Evolutionary conservation across 768 basidiomycete species (phyloP).

Genomic region (Lentinula guzmanii): DNA sequence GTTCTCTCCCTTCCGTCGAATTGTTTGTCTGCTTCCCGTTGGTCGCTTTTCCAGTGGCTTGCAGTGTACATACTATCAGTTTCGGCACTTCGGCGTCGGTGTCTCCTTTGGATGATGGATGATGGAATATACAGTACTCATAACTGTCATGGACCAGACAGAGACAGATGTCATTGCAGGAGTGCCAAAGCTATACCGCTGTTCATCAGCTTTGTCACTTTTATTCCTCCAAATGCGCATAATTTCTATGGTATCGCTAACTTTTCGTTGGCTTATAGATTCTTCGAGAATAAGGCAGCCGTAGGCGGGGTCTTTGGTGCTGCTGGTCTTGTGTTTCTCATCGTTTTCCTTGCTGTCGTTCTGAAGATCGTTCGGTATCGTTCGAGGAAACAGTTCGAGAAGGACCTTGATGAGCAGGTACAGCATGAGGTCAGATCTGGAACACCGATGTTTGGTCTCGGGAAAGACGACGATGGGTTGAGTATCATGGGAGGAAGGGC

Average conservation of each 20-base stretch:
- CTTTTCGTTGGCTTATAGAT: background rate
- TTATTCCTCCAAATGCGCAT: background rate
- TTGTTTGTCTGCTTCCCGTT: no score
- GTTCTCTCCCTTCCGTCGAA: background rate
- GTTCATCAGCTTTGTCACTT: background rate
- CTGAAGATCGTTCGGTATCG: conserved; percentile 2
- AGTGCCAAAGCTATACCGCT: no score
- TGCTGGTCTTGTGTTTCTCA: background rate
- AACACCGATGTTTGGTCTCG: conserved; percentile 1
- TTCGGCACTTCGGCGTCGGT: no score
- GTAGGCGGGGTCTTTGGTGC: background rate
- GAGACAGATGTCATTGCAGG: no score
- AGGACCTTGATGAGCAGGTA: conserved; percentile 2
- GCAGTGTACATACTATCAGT: no score
- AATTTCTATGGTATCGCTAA: background rate
- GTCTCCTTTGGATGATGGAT: no score
- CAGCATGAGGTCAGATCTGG: background rate
- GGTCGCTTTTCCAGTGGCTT: no score
- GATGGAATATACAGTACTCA: no score
- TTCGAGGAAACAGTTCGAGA: background rate
- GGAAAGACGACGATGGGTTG: background rate
- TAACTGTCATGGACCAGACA: no score
- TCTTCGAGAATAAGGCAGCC: conserved; percentile 2
- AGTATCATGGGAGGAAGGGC: background rate
- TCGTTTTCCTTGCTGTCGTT: background rate